phyloP scores from a whole-genome alignment of 805 yeast genomes.

The Saturnispora quitensis region DNA sequence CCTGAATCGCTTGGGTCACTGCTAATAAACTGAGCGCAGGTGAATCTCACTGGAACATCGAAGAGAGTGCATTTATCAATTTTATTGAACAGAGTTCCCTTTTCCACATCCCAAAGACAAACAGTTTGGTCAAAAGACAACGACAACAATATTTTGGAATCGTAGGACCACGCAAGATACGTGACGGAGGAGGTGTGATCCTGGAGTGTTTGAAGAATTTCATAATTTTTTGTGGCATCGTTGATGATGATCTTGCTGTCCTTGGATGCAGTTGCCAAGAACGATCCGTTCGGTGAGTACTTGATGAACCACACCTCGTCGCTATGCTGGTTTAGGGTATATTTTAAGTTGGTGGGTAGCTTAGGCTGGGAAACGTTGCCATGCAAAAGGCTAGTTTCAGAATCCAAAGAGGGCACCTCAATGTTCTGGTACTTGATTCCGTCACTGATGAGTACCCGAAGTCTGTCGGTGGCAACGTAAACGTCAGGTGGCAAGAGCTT shows the following conservation, averaged over 20 bases:
- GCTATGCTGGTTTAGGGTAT: conserved; percentile 42
- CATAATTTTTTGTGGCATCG: conserved; percentile 44
- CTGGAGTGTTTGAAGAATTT: conserved; percentile 28
- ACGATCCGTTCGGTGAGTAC: conserved; percentile 70
- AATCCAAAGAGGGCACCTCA: conserved; percentile 17
- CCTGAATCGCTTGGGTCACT: conserved; percentile 6
- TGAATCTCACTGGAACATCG: conserved; percentile 9
- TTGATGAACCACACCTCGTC: conserved; percentile 81
- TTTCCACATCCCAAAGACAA: conserved; percentile 31
- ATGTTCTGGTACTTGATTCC: conserved; percentile 39
- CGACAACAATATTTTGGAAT: conserved; percentile 56
- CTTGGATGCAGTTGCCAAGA: conserved; percentile 66
- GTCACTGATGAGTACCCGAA: conserved; percentile 42
- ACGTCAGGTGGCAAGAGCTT: conserved; percentile 38
- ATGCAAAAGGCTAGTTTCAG: conserved; percentile 13
- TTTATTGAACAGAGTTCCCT: not conserved
- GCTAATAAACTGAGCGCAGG: conserved; percentile 9
- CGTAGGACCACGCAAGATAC: conserved; percentile 68
- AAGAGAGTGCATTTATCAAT: conserved; percentile 5
- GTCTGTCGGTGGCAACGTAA: conserved; percentile 39
- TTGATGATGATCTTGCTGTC: conserved; percentile 59
- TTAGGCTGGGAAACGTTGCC: not conserved
- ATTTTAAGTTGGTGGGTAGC: conserved; percentile 38
- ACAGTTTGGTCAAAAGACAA: conserved; percentile 67
- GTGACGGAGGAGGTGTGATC: conserved; percentile 49